Percentiles rank a stretch among this genome's conserved stretches.
These are phyloP conservation scores for Middelhovenomyces tepae DNA, from an alignment of 805 yeast genomes.

Conservation along the genomic window DNA sequence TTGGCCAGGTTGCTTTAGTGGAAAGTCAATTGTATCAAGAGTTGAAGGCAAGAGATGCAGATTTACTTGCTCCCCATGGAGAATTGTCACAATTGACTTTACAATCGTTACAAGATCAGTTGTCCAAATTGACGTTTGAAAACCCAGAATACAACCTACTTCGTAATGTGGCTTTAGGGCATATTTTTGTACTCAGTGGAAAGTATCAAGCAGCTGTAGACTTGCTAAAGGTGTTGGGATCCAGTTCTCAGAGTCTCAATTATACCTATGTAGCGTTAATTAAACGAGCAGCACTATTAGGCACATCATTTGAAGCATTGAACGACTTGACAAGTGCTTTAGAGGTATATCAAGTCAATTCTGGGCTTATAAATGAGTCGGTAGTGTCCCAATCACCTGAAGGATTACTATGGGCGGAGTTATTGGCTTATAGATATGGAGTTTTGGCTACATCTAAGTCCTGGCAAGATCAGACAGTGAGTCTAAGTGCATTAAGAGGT, in stretches of 20 bases:
- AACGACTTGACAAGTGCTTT: slow-evolving; percentile 15
- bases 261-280: slow-evolving; percentile 14
- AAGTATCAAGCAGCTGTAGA: slow-evolving; percentile 11
- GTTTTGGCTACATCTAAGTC: slow-evolving; percentile 9
- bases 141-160: slow-evolving; percentile 11
- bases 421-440: slow-evolving; percentile 23
- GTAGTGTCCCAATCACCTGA: slow-evolving; percentile 28
- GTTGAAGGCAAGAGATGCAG: slow-evolving; percentile 1
- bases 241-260: slow-evolving; percentile 7
- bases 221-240: slow-evolving; percentile 8
- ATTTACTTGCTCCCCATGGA: too few relatives aligned
- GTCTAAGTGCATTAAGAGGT: slow-evolving; percentile 12
- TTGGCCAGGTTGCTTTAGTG: slow-evolving; percentile 6
- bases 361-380: slow-evolving; percentile 5
- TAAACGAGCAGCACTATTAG: slow-evolving; percentile 18
- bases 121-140: slow-evolving; percentile 1
- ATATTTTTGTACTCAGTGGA: slow-evolving; percentile 13
- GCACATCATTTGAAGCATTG: slow-evolving; percentile 17
- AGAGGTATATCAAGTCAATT: slow-evolving; percentile 9
- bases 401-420: slow-evolving; percentile 33
- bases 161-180: slow-evolving; percentile 13
- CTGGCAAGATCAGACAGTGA: slow-evolving; percentile 10
- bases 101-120: slow-evolving; percentile 3
- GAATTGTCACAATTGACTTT: too few relatives aligned
- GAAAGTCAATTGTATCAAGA: slow-evolving; percentile 3